Base-by-base conservation (phyloP, 2,329 filamentous ascomycete genomes). In the Beauveria bassiana region DNA sequence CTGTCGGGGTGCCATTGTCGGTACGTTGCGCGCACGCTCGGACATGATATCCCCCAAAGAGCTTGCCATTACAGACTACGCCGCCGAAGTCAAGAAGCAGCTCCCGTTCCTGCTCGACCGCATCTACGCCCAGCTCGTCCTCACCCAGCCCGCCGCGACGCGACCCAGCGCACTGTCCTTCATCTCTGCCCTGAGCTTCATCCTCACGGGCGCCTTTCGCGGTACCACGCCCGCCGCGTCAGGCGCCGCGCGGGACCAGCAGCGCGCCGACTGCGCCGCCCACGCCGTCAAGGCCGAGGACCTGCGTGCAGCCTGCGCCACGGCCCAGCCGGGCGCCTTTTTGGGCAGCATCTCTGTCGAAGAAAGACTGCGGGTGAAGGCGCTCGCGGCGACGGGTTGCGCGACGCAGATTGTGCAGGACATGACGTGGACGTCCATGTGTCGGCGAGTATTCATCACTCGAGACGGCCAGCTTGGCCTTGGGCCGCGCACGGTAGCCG, bases 351-450 rank as follows among this genome's bases (percentile, higher is more conserved):
- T 62, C 9, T 42, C 61, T 22, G 26, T 20, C 14, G 40, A 62
- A 3, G 61, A 62, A 10, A 53, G 16, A 14, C 1, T 20, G 3
- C 28, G 2, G 6, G 20, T 62, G 34, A 14, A 53, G 16, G 43
- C 50, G 9, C 55, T 59, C 3, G 49, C 54, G 5, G 16, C 26
- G 20, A 8, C n/a, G 0, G 61, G 61, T 2, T 53, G 26, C 43
- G 55, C 61, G 7, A 42, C 55, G 28, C 54, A 62, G 50, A 28
- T 59, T 20, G 61, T 62, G 40, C 61, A 62, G 43, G 61, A 62
- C 24, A 62, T 62, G 61, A 62, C 61, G 49, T 62, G 61, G 61
- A 62, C 61, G 34, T 62, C 61, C 54, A 62, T 62, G 61, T 62
- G 61, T 22, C 61, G 61, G 5, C 47, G 55, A 16, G 54, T 54